Percentiles rank a stretch among this genome's conserved stretches.
Conservation (phyloP, 306 rosid species). For the Medicago ruthenica region DNA sequence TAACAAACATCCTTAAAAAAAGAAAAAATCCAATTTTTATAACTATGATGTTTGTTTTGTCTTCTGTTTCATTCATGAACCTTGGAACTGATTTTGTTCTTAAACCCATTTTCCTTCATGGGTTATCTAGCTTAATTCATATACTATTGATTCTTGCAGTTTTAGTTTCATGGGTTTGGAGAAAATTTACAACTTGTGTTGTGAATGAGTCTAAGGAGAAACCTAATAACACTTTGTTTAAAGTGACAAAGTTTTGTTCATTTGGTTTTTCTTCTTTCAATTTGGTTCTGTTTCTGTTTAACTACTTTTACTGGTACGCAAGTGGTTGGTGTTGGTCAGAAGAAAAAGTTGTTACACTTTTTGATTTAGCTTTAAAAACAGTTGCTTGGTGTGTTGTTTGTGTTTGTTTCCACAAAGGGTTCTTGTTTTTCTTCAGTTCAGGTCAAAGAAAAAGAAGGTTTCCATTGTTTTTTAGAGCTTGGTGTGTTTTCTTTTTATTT, state of each 20-base stretch:
- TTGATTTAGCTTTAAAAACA: slow-evolving; percentile 51
- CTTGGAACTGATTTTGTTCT: slow-evolving; percentile 33
- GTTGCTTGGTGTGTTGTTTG: slow-evolving; percentile 49
- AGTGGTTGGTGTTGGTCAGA: slow-evolving; percentile 52
- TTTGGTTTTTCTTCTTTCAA: slow-evolving; percentile 44
- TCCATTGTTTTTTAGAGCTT: slow-evolving; percentile 46
- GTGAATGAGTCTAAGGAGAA: slow-evolving; percentile 39
- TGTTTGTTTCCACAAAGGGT: slow-evolving; percentile 39
- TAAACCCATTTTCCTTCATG: slow-evolving; percentile 51
- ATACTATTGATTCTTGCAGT: slow-evolving; percentile 39
- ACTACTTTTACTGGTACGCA: slow-evolving; percentile 42
- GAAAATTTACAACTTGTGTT: background rate
- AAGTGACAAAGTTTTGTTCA: slow-evolving; percentile 43
- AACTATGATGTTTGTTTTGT: slow-evolving; percentile 25
- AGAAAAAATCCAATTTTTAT: background rate
- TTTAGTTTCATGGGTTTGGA: slow-evolving; percentile 40
- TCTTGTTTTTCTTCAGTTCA: slow-evolving; percentile 35
- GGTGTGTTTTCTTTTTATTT: slow-evolving; percentile 53
- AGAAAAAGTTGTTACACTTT: slow-evolving; percentile 48
- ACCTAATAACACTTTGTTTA: background rate
- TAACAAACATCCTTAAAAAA: background rate
- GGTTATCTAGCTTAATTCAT: slow-evolving; percentile 40
- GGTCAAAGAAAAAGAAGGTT: slow-evolving; percentile 39
- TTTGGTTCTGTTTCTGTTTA: slow-evolving; percentile 32
- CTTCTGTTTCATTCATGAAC: slow-evolving; percentile 14